These are phyloP conservation scores for Flaveria brownii DNA, from an alignment of 129 eudicot species.

Conservation along the genomic window DNA sequence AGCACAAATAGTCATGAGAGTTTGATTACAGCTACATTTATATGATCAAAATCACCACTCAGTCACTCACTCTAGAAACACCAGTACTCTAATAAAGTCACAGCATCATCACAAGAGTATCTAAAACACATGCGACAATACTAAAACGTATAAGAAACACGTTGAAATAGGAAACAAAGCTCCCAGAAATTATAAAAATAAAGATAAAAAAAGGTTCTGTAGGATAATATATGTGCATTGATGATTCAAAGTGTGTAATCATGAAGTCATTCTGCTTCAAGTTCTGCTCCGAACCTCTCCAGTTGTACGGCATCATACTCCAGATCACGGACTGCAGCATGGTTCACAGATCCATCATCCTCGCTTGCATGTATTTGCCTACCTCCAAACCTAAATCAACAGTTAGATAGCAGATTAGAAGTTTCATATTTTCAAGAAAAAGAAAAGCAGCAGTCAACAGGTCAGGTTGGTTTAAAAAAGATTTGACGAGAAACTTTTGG, in stretches of 20 bases:
- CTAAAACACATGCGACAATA: slow-evolving; percentile 17
- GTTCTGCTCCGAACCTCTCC: slow-evolving; percentile 90
- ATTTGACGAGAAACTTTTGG: not conserved
- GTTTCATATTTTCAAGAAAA: not conserved
- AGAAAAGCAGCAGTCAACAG: not conserved
- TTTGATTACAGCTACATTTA: not conserved
- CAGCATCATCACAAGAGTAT: slow-evolving; percentile 19
- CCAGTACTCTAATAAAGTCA: slow-evolving; percentile 18
- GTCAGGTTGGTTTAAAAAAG: not conserved
- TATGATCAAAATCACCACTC: not conserved
- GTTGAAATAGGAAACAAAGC: slow-evolving; percentile 24
- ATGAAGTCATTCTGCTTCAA: slow-evolving; percentile 63
- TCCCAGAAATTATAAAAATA: not conserved
- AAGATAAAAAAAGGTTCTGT: slow-evolving; percentile 10
- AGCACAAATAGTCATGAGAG: not conserved
- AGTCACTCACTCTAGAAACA: not conserved
- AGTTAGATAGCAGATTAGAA: not conserved
- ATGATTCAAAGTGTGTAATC: slow-evolving; percentile 19
- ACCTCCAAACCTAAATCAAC: slow-evolving; percentile 74
- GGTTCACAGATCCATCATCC: slow-evolving; percentile 86
- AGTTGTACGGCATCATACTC: slow-evolving; percentile 70
- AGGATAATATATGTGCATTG: slow-evolving; percentile 32
- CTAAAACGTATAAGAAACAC: slow-evolving; percentile 1
- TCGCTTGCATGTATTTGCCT: slow-evolving; percentile 77
- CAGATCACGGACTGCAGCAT: slow-evolving; percentile 66